Conservation (phyloP, 164 flowering plant genomes). For the Chimonanthus salicifolius region DNA sequence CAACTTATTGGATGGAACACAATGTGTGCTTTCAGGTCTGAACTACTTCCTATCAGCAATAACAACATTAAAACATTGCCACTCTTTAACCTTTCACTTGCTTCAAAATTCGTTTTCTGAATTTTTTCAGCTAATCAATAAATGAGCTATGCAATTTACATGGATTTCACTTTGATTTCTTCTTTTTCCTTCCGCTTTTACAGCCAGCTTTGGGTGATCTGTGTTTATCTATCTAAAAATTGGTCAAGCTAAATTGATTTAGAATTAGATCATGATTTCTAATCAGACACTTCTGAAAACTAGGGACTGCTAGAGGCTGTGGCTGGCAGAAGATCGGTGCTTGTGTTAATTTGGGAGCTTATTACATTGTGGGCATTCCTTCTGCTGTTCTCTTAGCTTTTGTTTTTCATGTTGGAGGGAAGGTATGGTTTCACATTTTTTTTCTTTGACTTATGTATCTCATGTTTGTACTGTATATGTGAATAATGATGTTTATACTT, state of each 20-base stretch:
- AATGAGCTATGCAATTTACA: not conserved
- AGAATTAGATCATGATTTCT: not conserved
- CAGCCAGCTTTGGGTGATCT: not conserved
- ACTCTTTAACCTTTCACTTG: not conserved
- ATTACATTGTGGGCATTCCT: conserved; percentile 72
- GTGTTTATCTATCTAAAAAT: not conserved
- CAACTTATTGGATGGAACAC: conserved; percentile 40
- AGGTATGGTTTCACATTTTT: conserved; percentile 28
- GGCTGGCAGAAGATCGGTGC: conserved; percentile 88
- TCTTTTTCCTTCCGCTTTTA: not conserved
- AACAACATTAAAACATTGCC: no score
- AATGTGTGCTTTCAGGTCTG: conserved; percentile 49
- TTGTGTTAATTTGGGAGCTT: conserved; percentile 59
- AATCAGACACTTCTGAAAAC: no score
- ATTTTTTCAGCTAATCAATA: not conserved
- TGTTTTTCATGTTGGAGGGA: conserved; percentile 56
- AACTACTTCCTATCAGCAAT: not conserved
- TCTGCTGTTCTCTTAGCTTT: conserved; percentile 50
- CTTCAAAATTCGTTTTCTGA: not conserved
- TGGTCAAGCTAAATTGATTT: not conserved
- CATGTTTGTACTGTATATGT: not conserved
- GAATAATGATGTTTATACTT: not conserved
- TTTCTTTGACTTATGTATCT: not conserved
- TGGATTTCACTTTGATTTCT: not conserved
- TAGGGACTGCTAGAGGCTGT: conserved; percentile 78